phyloP scores from a whole-genome alignment of 2,329 filamentous ascomycete genomes.

The Cladosporium cucumerinum region DNA sequence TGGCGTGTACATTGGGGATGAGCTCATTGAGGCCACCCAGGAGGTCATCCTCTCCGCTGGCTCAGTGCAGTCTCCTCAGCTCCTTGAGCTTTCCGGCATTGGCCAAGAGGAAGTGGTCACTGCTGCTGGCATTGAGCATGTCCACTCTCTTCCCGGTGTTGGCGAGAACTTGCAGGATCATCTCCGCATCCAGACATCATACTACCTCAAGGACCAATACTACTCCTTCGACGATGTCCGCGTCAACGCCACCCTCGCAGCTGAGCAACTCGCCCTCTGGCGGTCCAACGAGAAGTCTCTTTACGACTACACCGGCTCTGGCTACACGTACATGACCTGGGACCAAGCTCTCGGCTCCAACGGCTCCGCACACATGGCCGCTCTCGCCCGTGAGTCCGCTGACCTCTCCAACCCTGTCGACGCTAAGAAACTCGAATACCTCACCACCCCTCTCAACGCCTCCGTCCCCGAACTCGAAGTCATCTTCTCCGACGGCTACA shows the following conservation, averaged over 20 bases:
- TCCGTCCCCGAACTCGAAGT: slow-evolving; percentile 42
- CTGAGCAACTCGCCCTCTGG: slow-evolving; percentile 40
- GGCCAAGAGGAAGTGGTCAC: slow-evolving; percentile 16
- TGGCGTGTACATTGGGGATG: slow-evolving; percentile 10
- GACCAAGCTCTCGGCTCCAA: slow-evolving; percentile 35
- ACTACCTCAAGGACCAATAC: slow-evolving; percentile 32
- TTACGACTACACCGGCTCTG: slow-evolving; percentile 42
- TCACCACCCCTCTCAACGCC: slow-evolving; percentile 32
- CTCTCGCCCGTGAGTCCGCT: slow-evolving; percentile 24
- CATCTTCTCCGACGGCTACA: slow-evolving; percentile 48
- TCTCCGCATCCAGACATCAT: slow-evolving; percentile 27
- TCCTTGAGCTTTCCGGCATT: slow-evolving; percentile 30
- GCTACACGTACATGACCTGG: slow-evolving; percentile 46
- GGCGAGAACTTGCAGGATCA: slow-evolving; percentile 30
- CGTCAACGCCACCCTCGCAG: slow-evolving; percentile 35
- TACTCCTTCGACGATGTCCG: slow-evolving; percentile 34
- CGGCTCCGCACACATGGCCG: slow-evolving; percentile 28
- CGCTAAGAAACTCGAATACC: slow-evolving; percentile 41
- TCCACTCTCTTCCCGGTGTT: slow-evolving; percentile 22
- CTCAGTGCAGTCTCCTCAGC: slow-evolving; percentile 29
- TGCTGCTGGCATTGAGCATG: slow-evolving; percentile 20
- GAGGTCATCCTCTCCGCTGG: slow-evolving; percentile 31
- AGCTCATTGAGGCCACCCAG: slow-evolving; percentile 26
- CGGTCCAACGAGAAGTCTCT: slow-evolving; percentile 32
- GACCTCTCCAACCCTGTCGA: slow-evolving; percentile 28